Evolutionary conservation across 2,329 filamentous ascomycete species (phyloP).

Genomic region (Nemania sp.): DNA sequence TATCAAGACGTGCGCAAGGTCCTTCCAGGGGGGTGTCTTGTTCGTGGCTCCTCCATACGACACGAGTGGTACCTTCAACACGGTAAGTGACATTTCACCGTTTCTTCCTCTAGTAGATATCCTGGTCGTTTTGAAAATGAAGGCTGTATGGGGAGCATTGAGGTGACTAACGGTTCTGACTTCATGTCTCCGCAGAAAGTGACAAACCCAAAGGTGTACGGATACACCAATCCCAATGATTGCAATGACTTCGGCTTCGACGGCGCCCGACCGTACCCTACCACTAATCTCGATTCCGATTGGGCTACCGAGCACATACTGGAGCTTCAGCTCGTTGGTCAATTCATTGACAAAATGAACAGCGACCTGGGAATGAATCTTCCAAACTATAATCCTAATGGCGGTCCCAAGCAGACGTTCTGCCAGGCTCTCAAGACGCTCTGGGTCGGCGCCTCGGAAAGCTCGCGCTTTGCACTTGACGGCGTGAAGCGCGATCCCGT

Average conservation of each 20-base stretch:
- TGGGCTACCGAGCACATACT: constrained; percentile 8
- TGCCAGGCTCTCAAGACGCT: constrained; percentile 1
- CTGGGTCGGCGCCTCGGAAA: not conserved
- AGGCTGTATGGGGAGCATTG: too few species aligned
- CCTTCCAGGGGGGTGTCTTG: not conserved
- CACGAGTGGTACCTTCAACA: not conserved
- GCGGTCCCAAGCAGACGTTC: not conserved
- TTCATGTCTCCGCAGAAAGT: not conserved
- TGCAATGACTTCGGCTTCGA: constrained; percentile 2
- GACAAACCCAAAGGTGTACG: not conserved
- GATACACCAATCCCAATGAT: not conserved
- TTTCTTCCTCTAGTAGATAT: too few species aligned
- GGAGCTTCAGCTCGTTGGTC: not conserved
- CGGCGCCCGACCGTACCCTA: not conserved
- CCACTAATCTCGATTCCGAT: not conserved
- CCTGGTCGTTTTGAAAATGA: too few species aligned
- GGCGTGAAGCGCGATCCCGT: not conserved
- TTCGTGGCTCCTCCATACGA: constrained; percentile 1
- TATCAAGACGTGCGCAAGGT: not conserved
- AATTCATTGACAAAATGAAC: constrained; percentile 1
- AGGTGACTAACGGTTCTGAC: too few species aligned
- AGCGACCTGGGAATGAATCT: not conserved
- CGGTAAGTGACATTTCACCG: too few species aligned
- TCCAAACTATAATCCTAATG: not conserved
- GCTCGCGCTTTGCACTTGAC: not conserved